A percentile compares a stretch with the other conserved stretches of the same genome.
These are phyloP conservation scores for Colletotrichum plurivorum DNA, from an alignment of 2,329 filamentous ascomycete species.

Conservation along the genomic window DNA sequence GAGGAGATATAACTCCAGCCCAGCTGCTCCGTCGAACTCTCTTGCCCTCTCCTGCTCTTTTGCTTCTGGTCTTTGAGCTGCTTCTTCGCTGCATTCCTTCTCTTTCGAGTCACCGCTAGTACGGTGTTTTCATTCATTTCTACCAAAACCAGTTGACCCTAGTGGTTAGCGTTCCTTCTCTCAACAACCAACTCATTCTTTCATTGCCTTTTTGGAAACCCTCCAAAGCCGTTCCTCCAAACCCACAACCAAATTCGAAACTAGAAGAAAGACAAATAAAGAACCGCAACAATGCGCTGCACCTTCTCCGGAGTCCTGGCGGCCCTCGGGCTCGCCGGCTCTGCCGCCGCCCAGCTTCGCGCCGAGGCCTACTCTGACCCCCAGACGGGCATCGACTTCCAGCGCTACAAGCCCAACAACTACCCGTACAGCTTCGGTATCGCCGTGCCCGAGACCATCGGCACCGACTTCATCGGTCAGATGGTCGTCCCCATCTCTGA, in stretches of 20 bases:
- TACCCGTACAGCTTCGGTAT: slow-evolving; percentile 63
- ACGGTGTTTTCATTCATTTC: slow-evolving; percentile 37
- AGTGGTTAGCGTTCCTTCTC: slow-evolving; percentile 34
- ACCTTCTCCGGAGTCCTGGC: slow-evolving; percentile 25
- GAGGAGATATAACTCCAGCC: slow-evolving; percentile 19
- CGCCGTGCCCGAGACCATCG: slow-evolving; percentile 62
- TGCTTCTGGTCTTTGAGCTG: slow-evolving; percentile 1
- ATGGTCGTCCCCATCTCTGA: slow-evolving; percentile 54
- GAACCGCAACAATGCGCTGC: slow-evolving; percentile 37
- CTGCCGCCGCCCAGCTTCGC: slow-evolving; percentile 44
- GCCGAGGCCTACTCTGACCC: slow-evolving; percentile 55
- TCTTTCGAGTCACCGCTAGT: slow-evolving; percentile 33
- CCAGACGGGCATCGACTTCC: slow-evolving; percentile 57
- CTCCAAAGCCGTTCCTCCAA: background rate
- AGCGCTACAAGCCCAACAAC: slow-evolving; percentile 34
- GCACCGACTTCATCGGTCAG: slow-evolving; percentile 68
- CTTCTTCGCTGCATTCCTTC: slow-evolving; percentile 31
- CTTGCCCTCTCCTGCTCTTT: background rate
- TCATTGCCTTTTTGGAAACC: background rate
- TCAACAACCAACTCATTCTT: slow-evolving; percentile 12
- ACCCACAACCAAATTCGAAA: slow-evolving; percentile 6
- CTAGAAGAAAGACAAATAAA: slow-evolving; percentile 1
- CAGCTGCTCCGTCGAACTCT: background rate
- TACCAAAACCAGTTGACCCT: slow-evolving; percentile 20
- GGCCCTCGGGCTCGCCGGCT: slow-evolving; percentile 42